Evolutionary conservation across 2,329 filamentous ascomycete genomes (phyloP).

Genomic region (Beauveria asiatica): DNA sequence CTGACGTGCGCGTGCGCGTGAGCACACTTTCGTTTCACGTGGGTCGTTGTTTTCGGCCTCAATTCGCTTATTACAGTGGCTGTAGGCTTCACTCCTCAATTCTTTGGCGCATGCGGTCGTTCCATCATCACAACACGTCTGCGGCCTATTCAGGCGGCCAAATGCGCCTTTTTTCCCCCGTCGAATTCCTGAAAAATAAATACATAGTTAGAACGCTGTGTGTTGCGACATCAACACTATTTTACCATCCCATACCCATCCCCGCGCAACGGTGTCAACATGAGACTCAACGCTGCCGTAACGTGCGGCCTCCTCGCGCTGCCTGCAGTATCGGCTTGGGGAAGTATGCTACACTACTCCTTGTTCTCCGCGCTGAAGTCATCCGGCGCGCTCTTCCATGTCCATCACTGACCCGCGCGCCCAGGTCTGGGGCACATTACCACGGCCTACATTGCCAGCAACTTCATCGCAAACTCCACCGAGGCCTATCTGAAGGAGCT

Average conservation of each 20-base stretch:
- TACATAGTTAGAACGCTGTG: neutral
- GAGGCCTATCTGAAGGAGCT: slow-evolving; percentile 48
- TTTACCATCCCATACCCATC: neutral
- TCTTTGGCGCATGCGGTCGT: slow-evolving; percentile 12
- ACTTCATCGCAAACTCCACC: slow-evolving; percentile 50
- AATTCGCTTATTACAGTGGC: slow-evolving; percentile 14
- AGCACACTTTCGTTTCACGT: slow-evolving; percentile 15
- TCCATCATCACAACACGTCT: neutral
- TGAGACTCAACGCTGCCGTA: slow-evolving; percentile 5
- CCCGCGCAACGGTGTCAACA: neutral
- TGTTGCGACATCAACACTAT: neutral
- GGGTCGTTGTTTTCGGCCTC: slow-evolving; percentile 14
- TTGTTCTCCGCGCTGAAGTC: neutral
- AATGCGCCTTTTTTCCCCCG: no score
- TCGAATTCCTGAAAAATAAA: neutral
- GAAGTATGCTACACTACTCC: slow-evolving; percentile 25
- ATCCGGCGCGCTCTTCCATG: neutral
- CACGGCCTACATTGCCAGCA: slow-evolving; percentile 53
- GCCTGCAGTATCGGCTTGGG: slow-evolving; percentile 26
- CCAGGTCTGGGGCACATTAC: slow-evolving; percentile 58
- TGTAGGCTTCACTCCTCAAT: slow-evolving; percentile 8
- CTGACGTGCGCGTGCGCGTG: neutral
- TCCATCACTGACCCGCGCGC: neutral
- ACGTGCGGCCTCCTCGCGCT: slow-evolving; percentile 5
- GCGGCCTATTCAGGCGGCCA: neutral